A percentile compares a stretch with the other conserved stretches of the same genome.
Conservation (phyloP, 345 rosid genomes). For the Populus tremula region DNA sequence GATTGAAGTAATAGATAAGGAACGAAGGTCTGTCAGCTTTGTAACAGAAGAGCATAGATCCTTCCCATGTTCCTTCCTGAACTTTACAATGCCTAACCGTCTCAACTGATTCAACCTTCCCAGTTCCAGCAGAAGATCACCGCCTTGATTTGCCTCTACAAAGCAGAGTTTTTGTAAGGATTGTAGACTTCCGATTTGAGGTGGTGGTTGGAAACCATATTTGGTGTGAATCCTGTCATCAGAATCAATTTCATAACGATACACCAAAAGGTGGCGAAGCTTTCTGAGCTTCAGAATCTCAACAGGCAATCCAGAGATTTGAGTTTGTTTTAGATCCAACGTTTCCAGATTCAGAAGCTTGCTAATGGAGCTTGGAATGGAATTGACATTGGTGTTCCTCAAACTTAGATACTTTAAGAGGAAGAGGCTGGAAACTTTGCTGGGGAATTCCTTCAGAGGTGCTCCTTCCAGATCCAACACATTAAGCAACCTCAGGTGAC, state of each 20-base stretch:
- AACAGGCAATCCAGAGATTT: constrained; percentile 12
- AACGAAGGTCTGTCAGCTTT: constrained; percentile 7
- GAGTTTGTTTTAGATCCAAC: constrained; percentile 23
- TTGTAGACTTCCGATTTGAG: constrained; percentile 15
- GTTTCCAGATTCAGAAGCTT: constrained; percentile 28
- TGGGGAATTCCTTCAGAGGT: constrained; percentile 20
- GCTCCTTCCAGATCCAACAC: constrained; percentile 20
- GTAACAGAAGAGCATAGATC: constrained; percentile 1
- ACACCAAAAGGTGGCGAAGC: constrained; percentile 21
- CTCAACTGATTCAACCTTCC: constrained; percentile 1
- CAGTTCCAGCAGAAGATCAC: neutral
- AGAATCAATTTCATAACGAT: constrained; percentile 5
- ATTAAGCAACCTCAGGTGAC: constrained; percentile 12
- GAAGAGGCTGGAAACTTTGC: neutral
- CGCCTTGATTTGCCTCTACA: constrained; percentile 8
- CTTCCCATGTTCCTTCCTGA: constrained; percentile 7
- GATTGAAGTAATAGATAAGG: constrained; percentile 27
- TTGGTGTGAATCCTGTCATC: neutral
- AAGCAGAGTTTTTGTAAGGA: neutral
- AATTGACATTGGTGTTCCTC: constrained; percentile 15
- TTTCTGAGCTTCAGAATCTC: constrained; percentile 17
- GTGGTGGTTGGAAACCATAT: constrained; percentile 8
- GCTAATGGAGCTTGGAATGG: constrained; percentile 16
- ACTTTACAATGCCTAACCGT: constrained; percentile 8
- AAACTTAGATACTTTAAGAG: constrained; percentile 17